Percentiles rank a stretch among this genome's conserved stretches.
phyloP scores from a whole-genome alignment of 371 early-diverging fungal genomes.

The Dentiscutata heterogama region DNA sequence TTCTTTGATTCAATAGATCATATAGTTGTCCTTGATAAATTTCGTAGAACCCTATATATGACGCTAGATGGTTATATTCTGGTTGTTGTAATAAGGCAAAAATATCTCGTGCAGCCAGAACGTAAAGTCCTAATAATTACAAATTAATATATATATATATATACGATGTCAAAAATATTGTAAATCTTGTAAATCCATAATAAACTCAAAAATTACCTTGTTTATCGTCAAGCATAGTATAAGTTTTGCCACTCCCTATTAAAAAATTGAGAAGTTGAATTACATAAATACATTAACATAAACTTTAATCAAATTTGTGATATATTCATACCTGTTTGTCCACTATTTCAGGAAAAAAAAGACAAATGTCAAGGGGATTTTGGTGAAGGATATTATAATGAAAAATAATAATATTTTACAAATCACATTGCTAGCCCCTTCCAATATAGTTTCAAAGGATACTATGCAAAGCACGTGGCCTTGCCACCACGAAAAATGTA shows the following conservation, averaged over 20 bases:
- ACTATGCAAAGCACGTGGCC: conserved; percentile 99
- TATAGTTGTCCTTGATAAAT: conserved; percentile 98
- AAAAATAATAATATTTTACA: conserved; percentile 17
- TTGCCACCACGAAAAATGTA: conserved; percentile 96
- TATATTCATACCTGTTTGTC: conserved; percentile 84
- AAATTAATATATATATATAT: not conserved
- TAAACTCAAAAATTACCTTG: conserved; percentile 59
- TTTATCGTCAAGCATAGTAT: conserved; percentile 94
- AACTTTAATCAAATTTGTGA: not conserved
- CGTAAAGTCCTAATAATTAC: conserved; percentile 78
- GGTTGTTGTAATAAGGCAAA: conserved; percentile 78
- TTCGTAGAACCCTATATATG: conserved; percentile 94
- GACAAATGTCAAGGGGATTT: not conserved
- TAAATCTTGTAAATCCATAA: not conserved
- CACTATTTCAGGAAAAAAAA: conserved; percentile 60
- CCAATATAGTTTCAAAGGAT: conserved; percentile 49
- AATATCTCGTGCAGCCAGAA: conserved; percentile 91
- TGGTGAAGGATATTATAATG: conserved; percentile 3
- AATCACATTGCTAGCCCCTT: conserved; percentile 26
- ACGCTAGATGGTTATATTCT: conserved; percentile 77
- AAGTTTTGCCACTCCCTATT: conserved; percentile 95
- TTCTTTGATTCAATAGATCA: conserved; percentile 91
- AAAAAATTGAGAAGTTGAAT: not conserved
- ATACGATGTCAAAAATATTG: not conserved
- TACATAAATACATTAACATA: too few species aligned